A percentile compares a stretch with the other conserved stretches of the same genome.
Evolutionary conservation across 2,329 filamentous ascomycete species (phyloP).

Genomic region (Pseudofabraea citricarpa): DNA sequence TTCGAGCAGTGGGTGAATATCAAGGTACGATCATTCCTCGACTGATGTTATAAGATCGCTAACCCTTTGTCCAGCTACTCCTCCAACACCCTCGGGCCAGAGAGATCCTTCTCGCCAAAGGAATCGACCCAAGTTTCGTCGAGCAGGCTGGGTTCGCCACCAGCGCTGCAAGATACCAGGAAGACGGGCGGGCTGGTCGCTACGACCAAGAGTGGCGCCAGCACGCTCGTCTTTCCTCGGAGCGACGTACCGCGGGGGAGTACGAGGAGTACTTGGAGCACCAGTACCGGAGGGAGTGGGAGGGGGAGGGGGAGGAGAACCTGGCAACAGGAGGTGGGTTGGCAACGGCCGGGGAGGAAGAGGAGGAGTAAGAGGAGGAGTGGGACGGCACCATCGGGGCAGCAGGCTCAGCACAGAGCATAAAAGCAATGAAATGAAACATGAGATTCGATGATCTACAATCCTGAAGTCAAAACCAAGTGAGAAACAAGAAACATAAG

Average conservation of each 20-base stretch:
- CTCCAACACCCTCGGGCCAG: constrained; percentile 32
- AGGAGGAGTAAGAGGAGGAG: no score
- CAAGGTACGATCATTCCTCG: constrained; percentile 1
- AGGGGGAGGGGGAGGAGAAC: no score
- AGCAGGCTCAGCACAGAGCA: no score
- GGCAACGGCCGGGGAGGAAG: no score
- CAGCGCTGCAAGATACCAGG: constrained; percentile 48
- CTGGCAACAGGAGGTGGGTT: no score
- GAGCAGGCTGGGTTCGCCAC: constrained; percentile 36
- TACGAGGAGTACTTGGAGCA: constrained; percentile 56
- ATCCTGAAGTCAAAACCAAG: no score
- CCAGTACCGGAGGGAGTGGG: no score
- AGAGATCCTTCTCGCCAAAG: constrained; percentile 27
- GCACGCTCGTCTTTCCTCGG: constrained; percentile 47
- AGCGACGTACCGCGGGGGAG: constrained; percentile 44
- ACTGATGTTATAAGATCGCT: no score
- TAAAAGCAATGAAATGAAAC: no score
- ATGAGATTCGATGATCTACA: no score
- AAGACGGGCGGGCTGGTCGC: constrained; percentile 48
- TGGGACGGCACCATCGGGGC: no score
- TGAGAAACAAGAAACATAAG: no score
- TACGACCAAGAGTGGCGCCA: constrained; percentile 53
- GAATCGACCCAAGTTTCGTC: constrained; percentile 37
- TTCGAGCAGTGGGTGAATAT: constrained; percentile 7
- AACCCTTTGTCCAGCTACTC: constrained; percentile 25